Conservation (phyloP, 2,329 filamentous ascomycete species). For the Fusarium sulawesiense region DNA sequence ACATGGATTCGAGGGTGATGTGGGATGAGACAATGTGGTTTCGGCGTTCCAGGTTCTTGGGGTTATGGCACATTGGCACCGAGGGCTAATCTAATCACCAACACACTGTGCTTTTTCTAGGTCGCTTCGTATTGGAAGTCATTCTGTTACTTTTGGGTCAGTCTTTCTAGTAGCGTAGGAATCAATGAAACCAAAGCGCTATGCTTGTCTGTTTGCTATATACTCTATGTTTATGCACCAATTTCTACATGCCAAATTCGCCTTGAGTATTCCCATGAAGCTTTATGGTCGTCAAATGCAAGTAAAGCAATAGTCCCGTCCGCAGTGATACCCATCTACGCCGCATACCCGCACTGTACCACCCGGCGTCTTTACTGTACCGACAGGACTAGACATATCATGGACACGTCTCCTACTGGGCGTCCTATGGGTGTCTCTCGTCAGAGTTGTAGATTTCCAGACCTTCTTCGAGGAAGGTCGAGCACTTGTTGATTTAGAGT, state of each 20-base stretch:
- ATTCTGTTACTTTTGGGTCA: conserved; percentile 35
- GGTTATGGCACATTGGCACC: conserved; percentile 36
- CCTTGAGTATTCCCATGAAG: not conserved
- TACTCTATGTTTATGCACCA: not conserved
- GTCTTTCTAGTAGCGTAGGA: conserved; percentile 44
- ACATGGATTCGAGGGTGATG: conserved; percentile 20
- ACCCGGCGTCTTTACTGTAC: conserved; percentile 58
- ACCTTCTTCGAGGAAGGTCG: conserved; percentile 40
- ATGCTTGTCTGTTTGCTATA: conserved; percentile 19
- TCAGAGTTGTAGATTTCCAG: conserved; percentile 47
- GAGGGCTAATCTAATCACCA: conserved; percentile 41
- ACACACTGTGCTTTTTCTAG: conserved; percentile 30
- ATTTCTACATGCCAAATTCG: not conserved
- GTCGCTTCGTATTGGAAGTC: conserved; percentile 30
- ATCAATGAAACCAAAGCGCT: conserved; percentile 38
- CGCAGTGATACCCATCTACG: conserved; percentile 65
- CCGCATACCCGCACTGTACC: conserved; percentile 65
- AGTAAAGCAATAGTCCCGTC: conserved; percentile 69
- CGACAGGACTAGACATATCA: conserved; percentile 39
- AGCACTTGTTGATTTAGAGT: conserved; percentile 24
- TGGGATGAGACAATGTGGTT: conserved; percentile 41
- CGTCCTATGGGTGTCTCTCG: conserved; percentile 46
- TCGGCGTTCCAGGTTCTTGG: conserved; percentile 43
- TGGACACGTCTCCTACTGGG: conserved; percentile 41
- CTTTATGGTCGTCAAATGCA: conserved; percentile 54